Conservation (phyloP, 139 green algal species). For the Chlorella sp. region DNA sequence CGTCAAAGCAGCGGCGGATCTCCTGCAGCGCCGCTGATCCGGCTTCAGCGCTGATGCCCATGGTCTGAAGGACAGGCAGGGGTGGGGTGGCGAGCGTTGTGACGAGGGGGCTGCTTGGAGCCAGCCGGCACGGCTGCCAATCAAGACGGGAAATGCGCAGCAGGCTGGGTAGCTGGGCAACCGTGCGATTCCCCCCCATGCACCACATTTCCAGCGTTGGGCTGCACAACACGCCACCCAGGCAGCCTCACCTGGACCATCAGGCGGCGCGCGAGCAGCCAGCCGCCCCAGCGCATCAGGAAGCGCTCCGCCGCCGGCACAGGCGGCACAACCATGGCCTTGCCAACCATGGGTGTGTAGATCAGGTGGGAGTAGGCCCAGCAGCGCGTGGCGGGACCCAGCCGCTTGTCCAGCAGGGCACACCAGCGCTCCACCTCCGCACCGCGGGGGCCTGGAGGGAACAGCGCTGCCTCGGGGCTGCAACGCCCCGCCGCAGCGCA, state of each 20-base stretch:
- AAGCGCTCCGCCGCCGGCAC: neutral
- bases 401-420: neutral
- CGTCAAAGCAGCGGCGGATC: neutral
- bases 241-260: neutral
- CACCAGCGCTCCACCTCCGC: slow-evolving; percentile 7
- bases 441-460: neutral
- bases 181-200: neutral
- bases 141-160: neutral
- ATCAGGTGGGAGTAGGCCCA: slow-evolving; percentile 30
- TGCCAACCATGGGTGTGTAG: neutral
- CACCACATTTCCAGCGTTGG: too few relatives aligned
- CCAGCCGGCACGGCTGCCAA: neutral
- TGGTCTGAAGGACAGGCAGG: neutral
- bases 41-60: slow-evolving; percentile 4
- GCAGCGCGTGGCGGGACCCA: neutral
- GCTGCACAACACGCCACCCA: neutral
- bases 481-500: too few relatives aligned
- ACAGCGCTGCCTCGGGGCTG: neutral
- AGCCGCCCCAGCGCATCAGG: slow-evolving; percentile 11
- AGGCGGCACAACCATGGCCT: neutral
- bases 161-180: neutral
- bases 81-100: neutral
- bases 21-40: neutral
- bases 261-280: neutral
- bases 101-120: neutral